These are phyloP conservation scores for Suillus decipiens DNA, from an alignment of 768 basidiomycete species.

Conservation along the genomic window DNA sequence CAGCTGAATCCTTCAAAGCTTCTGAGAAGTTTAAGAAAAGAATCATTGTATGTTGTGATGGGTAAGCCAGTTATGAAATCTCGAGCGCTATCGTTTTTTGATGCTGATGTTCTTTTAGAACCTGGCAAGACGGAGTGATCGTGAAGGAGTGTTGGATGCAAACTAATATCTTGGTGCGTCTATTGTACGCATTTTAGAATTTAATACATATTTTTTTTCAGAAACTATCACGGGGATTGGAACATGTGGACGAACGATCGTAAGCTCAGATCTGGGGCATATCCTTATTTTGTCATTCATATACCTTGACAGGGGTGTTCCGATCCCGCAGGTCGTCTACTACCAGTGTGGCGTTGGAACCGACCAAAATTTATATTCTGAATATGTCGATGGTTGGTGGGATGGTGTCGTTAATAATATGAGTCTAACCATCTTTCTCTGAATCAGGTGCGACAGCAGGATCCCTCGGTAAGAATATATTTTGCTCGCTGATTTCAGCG, in stretches of 20 bases:
- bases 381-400: conserved; percentile 57
- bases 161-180: conserved; percentile 57
- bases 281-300: neutral
- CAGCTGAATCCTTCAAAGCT: conserved; percentile 1
- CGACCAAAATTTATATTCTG: conserved; percentile 55
- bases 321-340: conserved; percentile 63
- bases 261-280: conserved; percentile 16
- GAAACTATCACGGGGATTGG: conserved; percentile 56
- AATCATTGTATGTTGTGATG: conserved; percentile 75
- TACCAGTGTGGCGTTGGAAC: conserved; percentile 67
- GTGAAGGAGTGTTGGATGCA: conserved; percentile 46
- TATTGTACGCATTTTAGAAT: conserved; percentile 1
- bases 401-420: neutral
- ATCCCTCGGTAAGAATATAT: conserved; percentile 48
- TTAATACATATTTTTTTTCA: conserved; percentile 19
- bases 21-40: conserved; percentile 46
- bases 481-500: neutral
- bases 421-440: conserved; percentile 6
- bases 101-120: conserved; percentile 40
- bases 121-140: conserved; percentile 69
- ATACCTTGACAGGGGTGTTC: conserved; percentile 28
- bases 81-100: conserved; percentile 5
- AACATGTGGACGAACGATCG: conserved; percentile 48
- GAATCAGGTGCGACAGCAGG: conserved; percentile 61
- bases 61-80: conserved; percentile 42